Evolutionary conservation across 2,329 filamentous ascomycete genomes (phyloP).

Genomic region (Rutstroemia sydowiana): DNA sequence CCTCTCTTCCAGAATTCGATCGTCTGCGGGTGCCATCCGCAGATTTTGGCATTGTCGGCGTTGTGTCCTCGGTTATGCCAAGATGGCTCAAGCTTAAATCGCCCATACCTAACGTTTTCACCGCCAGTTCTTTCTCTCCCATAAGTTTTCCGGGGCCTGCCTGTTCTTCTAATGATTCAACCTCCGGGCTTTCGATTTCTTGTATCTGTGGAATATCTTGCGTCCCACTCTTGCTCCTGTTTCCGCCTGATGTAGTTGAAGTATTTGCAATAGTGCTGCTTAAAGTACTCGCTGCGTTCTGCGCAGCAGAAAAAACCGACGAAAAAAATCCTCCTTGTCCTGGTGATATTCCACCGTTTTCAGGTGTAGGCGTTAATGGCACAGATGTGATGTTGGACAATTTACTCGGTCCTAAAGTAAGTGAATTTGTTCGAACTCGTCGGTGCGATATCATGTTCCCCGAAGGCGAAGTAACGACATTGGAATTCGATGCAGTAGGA

Average conservation of each 20-base stretch:
- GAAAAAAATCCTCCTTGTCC: slow-evolving; percentile 71
- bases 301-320: slow-evolving; percentile 83
- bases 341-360: slow-evolving; percentile 47
- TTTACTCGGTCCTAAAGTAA: slow-evolving; percentile 62
- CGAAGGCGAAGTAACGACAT: slow-evolving; percentile 55
- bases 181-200: slow-evolving; percentile 25
- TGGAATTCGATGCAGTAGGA: slow-evolving; percentile 29
- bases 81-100: slow-evolving; percentile 85
- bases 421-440: slow-evolving; percentile 50
- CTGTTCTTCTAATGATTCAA: slow-evolving; percentile 29
- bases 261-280: slow-evolving; percentile 68
- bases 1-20: slow-evolving; percentile 19
- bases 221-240: slow-evolving; percentile 35
- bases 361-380: slow-evolving; percentile 69
- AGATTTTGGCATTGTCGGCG: slow-evolving; percentile 49
- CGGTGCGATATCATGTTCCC: slow-evolving; percentile 70
- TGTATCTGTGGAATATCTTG: slow-evolving; percentile 23
- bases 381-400: slow-evolving; percentile 68
- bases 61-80: slow-evolving; percentile 61
- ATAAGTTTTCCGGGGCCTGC: slow-evolving; percentile 25
- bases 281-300: slow-evolving; percentile 76
- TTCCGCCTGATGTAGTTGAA: slow-evolving; percentile 45
- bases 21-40: slow-evolving; percentile 33
- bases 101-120: slow-evolving; percentile 83
- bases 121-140: slow-evolving; percentile 62